phyloP scores from a whole-genome alignment of 1,284 basidiomycete genomes.

The Hortiboletus rubellus region DNA sequence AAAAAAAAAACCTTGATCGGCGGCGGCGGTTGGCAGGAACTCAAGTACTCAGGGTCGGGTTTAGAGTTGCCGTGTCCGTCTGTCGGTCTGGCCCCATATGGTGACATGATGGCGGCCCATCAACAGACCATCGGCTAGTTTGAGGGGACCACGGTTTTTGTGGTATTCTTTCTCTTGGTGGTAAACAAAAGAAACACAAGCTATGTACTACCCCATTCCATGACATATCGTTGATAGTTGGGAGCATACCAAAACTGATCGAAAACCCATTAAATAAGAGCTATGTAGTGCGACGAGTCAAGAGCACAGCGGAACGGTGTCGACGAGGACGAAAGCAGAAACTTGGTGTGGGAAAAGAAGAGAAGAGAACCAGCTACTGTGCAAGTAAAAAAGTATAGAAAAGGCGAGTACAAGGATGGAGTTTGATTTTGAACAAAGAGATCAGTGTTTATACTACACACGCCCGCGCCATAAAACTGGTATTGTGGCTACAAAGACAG shows the following conservation, averaged over 20 bases:
- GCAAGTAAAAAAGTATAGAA: slow-evolving; percentile 1
- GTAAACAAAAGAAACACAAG: background rate
- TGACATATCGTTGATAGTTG: background rate
- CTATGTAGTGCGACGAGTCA: slow-evolving; percentile 18
- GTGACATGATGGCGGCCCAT: too few relatives aligned
- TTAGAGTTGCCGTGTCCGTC: too few relatives aligned
- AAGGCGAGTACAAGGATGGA: slow-evolving; percentile 11
- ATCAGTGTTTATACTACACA: slow-evolving; percentile 13
- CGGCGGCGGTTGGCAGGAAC: too few relatives aligned
- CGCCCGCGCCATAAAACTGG: slow-evolving; percentile 16
- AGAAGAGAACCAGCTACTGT: background rate
- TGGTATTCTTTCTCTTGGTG: too few relatives aligned
- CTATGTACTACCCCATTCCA: background rate
- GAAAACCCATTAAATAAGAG: slow-evolving; percentile 22
- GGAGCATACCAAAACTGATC: background rate
- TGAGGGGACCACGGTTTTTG: too few relatives aligned
- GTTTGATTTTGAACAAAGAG: slow-evolving; percentile 17
- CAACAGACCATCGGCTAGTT: too few relatives aligned
- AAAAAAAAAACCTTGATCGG: too few relatives aligned
- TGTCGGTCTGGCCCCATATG: too few relatives aligned
- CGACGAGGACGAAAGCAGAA: background rate
- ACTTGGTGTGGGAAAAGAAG: background rate
- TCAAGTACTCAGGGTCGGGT: too few relatives aligned
- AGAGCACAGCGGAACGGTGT: slow-evolving; percentile 1
- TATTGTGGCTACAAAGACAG: slow-evolving; percentile 24